Conservation (phyloP, 441 rosid species). For the Macaranga tanarius region DNA sequence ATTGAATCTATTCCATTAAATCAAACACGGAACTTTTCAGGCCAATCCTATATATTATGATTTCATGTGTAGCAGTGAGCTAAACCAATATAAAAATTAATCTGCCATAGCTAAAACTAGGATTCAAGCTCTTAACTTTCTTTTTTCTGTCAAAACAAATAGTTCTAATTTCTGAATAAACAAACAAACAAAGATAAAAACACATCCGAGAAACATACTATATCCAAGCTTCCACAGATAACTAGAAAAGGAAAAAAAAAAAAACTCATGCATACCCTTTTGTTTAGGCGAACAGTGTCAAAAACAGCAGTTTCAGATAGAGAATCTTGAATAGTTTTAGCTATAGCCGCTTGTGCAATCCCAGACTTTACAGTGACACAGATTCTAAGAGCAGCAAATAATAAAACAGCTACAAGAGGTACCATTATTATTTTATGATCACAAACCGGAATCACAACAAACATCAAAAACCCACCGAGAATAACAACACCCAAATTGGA, state of each 20-base stretch:
- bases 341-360: constrained; percentile 62
- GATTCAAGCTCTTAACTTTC: neutral
- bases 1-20: neutral
- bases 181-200: neutral
- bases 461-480: constrained; percentile 43
- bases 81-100: neutral
- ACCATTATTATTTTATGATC: constrained; percentile 22
- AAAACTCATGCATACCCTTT: constrained; percentile 43
- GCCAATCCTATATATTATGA: neutral
- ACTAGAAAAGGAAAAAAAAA: neutral
- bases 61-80: neutral
- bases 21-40: neutral
- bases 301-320: constrained; percentile 30
- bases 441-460: constrained; percentile 38
- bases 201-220: neutral
- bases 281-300: constrained; percentile 44
- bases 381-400: constrained; percentile 52
- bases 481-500: constrained; percentile 44
- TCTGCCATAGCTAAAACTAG: neutral
- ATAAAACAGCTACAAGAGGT: constrained; percentile 45
- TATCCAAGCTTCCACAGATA: neutral
- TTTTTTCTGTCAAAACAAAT: neutral
- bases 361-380: constrained; percentile 52
- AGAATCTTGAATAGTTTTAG: constrained; percentile 54
- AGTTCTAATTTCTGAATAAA: no score